phyloP scores from a whole-genome alignment of 306 rosid genomes.

The Astragalus membranaceus region DNA sequence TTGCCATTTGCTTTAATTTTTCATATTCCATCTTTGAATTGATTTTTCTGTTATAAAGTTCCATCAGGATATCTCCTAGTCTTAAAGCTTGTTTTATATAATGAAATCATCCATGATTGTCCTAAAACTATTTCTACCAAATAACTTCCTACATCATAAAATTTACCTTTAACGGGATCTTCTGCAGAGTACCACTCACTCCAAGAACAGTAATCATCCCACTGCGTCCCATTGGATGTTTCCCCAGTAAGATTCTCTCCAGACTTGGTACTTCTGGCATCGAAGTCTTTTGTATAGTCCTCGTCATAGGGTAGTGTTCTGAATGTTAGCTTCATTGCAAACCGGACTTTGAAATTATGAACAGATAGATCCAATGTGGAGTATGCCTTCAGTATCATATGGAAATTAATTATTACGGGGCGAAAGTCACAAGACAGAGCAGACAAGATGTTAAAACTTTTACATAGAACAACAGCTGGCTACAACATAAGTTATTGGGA shows the following conservation, averaged over 20 bases:
- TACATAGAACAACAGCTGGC: slow-evolving; percentile 17
- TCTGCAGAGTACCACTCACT: slow-evolving; percentile 97
- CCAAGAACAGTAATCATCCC: slow-evolving; percentile 98
- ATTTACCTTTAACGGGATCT: slow-evolving; percentile 88
- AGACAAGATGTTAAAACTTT: slow-evolving; percentile 19
- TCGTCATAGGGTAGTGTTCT: slow-evolving; percentile 71
- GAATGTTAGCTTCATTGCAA: slow-evolving; percentile 90
- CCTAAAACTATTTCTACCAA: slow-evolving; percentile 9
- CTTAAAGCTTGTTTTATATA: not conserved
- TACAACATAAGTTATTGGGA: not conserved
- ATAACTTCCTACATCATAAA: slow-evolving; percentile 3
- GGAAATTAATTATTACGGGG: slow-evolving; percentile 23
- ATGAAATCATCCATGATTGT: not conserved
- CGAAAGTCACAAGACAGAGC: not conserved
- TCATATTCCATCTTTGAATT: too few relatives aligned
- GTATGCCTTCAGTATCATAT: slow-evolving; percentile 73
- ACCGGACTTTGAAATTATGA: slow-evolving; percentile 73
- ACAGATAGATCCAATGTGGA: slow-evolving; percentile 70
- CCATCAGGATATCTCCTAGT: not conserved
- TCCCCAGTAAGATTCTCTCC: slow-evolving; percentile 40
- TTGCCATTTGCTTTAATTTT: too few relatives aligned
- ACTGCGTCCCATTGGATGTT: slow-evolving; percentile 50
- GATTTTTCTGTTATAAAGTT: too few relatives aligned
- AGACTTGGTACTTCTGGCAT: slow-evolving; percentile 38
- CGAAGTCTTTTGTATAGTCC: slow-evolving; percentile 43